Evolutionary conservation across 106 monocot genomes (phyloP).

Genomic region (Acorus gramineus): DNA sequence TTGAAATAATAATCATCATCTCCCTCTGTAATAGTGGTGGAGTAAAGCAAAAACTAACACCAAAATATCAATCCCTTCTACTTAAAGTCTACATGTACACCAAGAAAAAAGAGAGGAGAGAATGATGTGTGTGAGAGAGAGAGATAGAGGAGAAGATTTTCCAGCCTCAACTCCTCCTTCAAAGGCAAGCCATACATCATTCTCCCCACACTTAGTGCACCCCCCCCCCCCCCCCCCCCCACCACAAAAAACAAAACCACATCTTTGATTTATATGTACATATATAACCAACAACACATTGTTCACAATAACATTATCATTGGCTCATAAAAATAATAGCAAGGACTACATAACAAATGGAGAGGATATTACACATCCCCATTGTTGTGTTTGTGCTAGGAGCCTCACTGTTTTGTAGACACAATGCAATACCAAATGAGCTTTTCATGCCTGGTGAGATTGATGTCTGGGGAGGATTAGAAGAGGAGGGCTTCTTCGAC

Average conservation of each 20-base stretch:
- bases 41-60: constrained; percentile 23
- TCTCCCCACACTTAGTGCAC: neutral
- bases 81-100: constrained; percentile 15
- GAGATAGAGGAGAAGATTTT: neutral
- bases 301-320: too few relatives aligned
- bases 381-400: neutral
- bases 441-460: constrained; percentile 3
- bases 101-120: neutral
- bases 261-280: too few relatives aligned
- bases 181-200: constrained; percentile 13
- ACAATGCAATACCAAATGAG: neutral
- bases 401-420: neutral
- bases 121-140: neutral
- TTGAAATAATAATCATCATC: too few relatives aligned
- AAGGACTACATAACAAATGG: too few relatives aligned
- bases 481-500: neutral
- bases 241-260: neutral
- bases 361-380: too few relatives aligned
- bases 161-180: constrained; percentile 3
- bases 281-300: too few relatives aligned
- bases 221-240: neutral
- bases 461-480: constrained; percentile 6
- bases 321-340: too few relatives aligned
- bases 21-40: constrained; percentile 5
- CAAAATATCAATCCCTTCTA: constrained; percentile 4